These are phyloP conservation scores for Panus rudis DNA, from an alignment of 768 basidiomycete species.

Conservation along the genomic window DNA sequence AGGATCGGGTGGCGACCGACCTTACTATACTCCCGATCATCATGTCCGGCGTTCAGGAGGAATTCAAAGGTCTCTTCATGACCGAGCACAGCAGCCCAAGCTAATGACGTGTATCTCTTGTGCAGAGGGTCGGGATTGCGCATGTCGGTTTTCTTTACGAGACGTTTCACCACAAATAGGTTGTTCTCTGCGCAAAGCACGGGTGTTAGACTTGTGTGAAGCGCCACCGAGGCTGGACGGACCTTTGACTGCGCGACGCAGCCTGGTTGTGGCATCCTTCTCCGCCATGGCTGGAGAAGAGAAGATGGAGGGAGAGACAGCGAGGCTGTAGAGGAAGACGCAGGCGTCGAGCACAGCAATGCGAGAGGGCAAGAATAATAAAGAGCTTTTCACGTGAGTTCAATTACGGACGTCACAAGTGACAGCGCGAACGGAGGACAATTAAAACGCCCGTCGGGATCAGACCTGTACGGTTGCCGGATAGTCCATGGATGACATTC, in stretches of 20 bases:
- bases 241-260: conserved; percentile 81
- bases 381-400: conserved; percentile 13
- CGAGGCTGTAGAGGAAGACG: conserved; percentile 10
- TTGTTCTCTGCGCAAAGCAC: conserved; percentile 68
- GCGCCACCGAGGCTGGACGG: conserved; percentile 7
- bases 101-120: conserved; percentile 77
- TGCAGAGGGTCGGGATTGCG: conserved; percentile 80
- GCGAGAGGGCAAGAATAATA: conserved; percentile 19
- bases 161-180: conserved; percentile 84
- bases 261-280: conserved; percentile 68
- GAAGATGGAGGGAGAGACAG: conserved; percentile 13
- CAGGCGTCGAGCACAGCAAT: conserved; percentile 15
- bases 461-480: too few species aligned
- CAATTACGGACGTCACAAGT: conserved; percentile 6
- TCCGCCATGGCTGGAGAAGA: conserved; percentile 56
- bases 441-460: too few species aligned
- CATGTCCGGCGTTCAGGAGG: conserved; percentile 78
- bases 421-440: too few species aligned
- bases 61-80: conserved; percentile 93
- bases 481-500: too few species aligned
- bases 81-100: conserved; percentile 86
- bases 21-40: conserved; percentile 87
- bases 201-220: not conserved
- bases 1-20: conserved; percentile 38
- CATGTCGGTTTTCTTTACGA: conserved; percentile 81